Evolutionary conservation across 1,284 basidiomycete species (phyloP), one percentile per base, ranked within the genome.

Genomic region (Fomes fomentarius): DNA sequence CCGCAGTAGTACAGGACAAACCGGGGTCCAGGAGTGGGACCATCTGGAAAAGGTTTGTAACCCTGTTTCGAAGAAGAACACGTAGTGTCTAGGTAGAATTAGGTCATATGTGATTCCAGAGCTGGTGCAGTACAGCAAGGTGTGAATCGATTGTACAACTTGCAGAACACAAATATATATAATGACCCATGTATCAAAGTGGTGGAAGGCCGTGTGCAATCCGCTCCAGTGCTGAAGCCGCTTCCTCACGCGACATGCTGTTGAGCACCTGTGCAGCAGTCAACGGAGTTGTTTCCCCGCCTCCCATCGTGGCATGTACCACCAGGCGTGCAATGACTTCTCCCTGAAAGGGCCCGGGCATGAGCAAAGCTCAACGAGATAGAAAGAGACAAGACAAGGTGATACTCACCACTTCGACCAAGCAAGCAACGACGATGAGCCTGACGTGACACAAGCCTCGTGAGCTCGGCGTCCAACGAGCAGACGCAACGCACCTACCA

Each of bases 401-500:
- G 39, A 33, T 37, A 73, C 80, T 34, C 64, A 87, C 91, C 65
- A 84, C 65, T 71, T 93, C 93, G 5, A 94, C 94, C 17, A 96
- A 71, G 69, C 91, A 90, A 4, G 93, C 94, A 1, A 89, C 86
- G 19, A 95, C 87, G 66, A 97, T 97, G 35, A 98, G 77, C 85
- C 88, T 90, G 50, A 33, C n/a, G 15, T 15, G 15, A 37, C 35
- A 37, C 9, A 17, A 37, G 15, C 15, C n/a, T 33, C n/a, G n/a
- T n/a, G n/a, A n/a, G n/a, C n/a, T n/a, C n/a, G n/a, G 15, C 15
- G 15, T 8, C 7, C 39, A 47, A 30, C 49, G 46, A 4, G 19
- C 9, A 39, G 4, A 14, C n/a, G 17, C 26, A 24, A 56, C 75
- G 28, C 66, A 89, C 38, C 24, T 11, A 40, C 90, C 93, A 96